Evolutionary conservation across 1,284 basidiomycete genomes (phyloP), one percentile per base, ranked within the genome.

Genomic region (Agroathelia rolfsii): DNA sequence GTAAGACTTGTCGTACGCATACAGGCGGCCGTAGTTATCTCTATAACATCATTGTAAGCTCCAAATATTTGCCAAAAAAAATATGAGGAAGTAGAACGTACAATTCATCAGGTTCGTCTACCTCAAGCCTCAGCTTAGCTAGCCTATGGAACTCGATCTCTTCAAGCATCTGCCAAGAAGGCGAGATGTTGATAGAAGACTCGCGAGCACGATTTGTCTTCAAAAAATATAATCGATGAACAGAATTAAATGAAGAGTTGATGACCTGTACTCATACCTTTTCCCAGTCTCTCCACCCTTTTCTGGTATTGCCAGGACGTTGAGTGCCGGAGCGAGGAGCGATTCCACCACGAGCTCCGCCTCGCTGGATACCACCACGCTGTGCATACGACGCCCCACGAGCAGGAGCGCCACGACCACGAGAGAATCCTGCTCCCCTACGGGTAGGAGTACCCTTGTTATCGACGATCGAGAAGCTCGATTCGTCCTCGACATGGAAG

Each of bases 401-500:
- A 32, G 59, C 56, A 12, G 56, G 35, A 29, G 46, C 47, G 13
- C 62, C 64, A 37, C 81, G 63, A 19, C 80, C 81, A 35, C 82
- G 67, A 16, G 56, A 54, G 44, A 80, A 80, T 4, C 59, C 59
- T 34, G 70, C 66, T 26, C 80, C 77, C 37, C 78, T 66, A 47
- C 80, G 72, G 25, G 74, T 66, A 28, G 72, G 62, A 29, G 70
- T 62, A 31, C 76, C 50, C 56, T 84, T 87, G 57, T 80, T 92
- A 56, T 97, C 93, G 35, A 99, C 95, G 32, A 99, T 70, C 27
- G 88, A 94, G 74, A 99, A 99, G 38, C 81, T 88, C 17, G 90
- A 88, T 62, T 98, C 95, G 55, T 99, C 94, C 59, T 98, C 94
- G 43, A 87, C 92, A 61, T 97, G 93, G 66, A 94, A 93, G 62